phyloP scores from a whole-genome alignment of 257 asterid species.

The Henckelia pumila region DNA sequence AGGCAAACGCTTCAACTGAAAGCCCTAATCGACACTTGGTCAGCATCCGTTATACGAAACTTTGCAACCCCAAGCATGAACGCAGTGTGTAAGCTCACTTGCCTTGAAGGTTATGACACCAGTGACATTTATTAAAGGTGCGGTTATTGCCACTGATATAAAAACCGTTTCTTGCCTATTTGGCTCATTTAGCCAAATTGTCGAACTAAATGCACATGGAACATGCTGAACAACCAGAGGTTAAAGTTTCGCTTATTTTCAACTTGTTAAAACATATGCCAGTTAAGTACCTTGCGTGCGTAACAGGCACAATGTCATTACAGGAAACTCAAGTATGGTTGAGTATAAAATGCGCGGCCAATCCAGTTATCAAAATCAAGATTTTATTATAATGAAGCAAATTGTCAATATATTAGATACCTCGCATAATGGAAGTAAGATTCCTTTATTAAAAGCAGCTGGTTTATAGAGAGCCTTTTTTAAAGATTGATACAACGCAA shows the following conservation, averaged over 20 bases:
- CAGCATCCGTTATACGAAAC: neutral
- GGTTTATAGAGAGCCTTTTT: conserved; percentile 83
- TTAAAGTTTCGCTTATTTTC: no score
- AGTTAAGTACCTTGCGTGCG: neutral
- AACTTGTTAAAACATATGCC: neutral
- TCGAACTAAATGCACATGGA: neutral
- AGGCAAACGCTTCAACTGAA: neutral
- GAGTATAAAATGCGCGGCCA: neutral
- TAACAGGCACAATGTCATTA: neutral
- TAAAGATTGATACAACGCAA: conserved; percentile 78
- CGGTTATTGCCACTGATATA: neutral
- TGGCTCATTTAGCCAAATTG: neutral
- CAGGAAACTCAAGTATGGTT: neutral
- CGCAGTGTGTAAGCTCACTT: neutral
- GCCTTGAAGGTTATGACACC: neutral
- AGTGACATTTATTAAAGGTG: neutral
- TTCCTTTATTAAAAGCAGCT: conserved; percentile 93
- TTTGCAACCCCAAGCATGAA: neutral
- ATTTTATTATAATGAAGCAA: neutral
- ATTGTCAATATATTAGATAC: conserved; percentile 31
- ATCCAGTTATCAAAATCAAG: conserved; percentile 7
- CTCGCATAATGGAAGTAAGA: conserved; percentile 81
- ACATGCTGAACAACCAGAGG: neutral
- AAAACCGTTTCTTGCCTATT: neutral
- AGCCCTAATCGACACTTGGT: neutral